Evolutionary conservation across 73 alveolate genomes (phyloP).

Genomic region (Paramecium octaurelia): DNA sequence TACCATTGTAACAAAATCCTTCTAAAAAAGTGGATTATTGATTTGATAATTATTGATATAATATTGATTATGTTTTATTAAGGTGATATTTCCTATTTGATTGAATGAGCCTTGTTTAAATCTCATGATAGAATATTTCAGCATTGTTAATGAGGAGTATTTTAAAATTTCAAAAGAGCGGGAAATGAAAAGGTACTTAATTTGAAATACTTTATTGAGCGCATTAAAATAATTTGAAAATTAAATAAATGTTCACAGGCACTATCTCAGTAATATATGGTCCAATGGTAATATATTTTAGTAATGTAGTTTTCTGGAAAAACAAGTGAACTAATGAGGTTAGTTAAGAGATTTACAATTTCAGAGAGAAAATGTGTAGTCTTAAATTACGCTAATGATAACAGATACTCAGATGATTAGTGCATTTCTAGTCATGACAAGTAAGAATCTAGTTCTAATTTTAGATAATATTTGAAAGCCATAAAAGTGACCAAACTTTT

Average conservation of each 20-base stretch:
- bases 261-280: constrained; percentile 83
- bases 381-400: constrained; percentile 74
- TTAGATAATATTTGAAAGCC: constrained; percentile 64
- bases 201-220: background rate
- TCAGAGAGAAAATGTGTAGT: constrained; percentile 75
- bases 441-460: background rate
- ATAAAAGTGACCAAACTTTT: constrained; percentile 55
- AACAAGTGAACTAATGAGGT: constrained; percentile 83
- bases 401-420: constrained; percentile 77
- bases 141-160: background rate
- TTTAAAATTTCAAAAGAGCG: background rate
- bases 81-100: background rate
- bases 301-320: constrained; percentile 86
- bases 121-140: background rate
- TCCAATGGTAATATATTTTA: constrained; percentile 68
- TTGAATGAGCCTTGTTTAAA: background rate
- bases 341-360: constrained; percentile 71
- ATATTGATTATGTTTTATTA: background rate
- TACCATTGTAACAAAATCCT: background rate
- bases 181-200: background rate
- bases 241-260: constrained; percentile 60
- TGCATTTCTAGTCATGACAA: constrained; percentile 84
- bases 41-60: background rate
- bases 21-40: background rate
- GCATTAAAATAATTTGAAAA: background rate